phyloP scores from a whole-genome alignment of 2,329 filamentous ascomycete genomes.

The Trichothecium roseum region DNA sequence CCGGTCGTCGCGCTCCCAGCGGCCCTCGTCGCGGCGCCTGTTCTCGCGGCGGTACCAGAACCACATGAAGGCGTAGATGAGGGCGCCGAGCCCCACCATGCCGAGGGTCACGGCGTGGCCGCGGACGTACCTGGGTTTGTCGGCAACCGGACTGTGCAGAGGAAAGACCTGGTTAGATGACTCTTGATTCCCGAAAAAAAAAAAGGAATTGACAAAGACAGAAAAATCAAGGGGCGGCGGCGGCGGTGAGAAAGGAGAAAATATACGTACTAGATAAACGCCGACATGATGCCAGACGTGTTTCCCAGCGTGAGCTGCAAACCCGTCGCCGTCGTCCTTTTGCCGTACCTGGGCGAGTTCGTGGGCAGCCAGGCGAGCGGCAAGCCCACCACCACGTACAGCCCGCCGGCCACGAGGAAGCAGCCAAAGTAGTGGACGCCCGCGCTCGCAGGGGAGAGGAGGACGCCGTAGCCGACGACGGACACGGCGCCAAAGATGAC shows the following conservation, averaged over 20 bases:
- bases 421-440: conserved; percentile 66
- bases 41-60: conserved; percentile 40
- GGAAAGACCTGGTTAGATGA: conserved; percentile 9
- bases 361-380: conserved; percentile 52
- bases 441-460: conserved; percentile 48
- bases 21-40: conserved; percentile 26
- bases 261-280: conserved; percentile 53
- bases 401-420: conserved; percentile 62
- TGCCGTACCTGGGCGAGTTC: conserved; percentile 66
- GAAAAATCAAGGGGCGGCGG: not conserved
- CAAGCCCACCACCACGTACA: conserved; percentile 52
- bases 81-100: conserved; percentile 43
- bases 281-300: conserved; percentile 60
- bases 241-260: not conserved
- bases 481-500: conserved; percentile 52
- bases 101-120: conserved; percentile 52
- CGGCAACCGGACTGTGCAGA: conserved; percentile 26
- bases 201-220: not conserved
- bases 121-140: conserved; percentile 46
- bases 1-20: conserved; percentile 19
- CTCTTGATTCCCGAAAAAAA: no score
- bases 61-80: conserved; percentile 45
- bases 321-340: conserved; percentile 61
- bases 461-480: conserved; percentile 57
- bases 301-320: conserved; percentile 65